These are phyloP conservation scores for Hemileccinum rubropunctum DNA, from an alignment of 768 basidiomycete genomes.

Conservation along the genomic window DNA sequence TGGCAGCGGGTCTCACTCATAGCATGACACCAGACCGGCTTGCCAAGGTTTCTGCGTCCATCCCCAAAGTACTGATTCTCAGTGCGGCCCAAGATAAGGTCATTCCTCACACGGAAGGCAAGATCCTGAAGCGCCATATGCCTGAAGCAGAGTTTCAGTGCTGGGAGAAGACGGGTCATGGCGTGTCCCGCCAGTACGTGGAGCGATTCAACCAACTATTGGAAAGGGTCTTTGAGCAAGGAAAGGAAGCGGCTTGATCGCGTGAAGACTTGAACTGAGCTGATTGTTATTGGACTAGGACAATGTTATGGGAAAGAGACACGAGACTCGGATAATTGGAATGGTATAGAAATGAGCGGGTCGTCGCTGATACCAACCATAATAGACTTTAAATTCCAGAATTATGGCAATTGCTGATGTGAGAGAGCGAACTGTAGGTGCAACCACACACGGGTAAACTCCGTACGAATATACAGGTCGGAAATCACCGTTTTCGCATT, in stretches of 20 bases:
- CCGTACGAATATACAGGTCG: no score
- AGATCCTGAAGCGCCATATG: slow-evolving; percentile 55
- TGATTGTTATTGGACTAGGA: no score
- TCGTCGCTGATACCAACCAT: no score
- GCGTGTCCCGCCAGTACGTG: slow-evolving; percentile 47
- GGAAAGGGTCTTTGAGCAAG: slow-evolving; percentile 56
- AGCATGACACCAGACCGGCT: slow-evolving; percentile 49
- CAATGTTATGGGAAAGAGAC: no score
- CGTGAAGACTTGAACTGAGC: no score
- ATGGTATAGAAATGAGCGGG: no score
- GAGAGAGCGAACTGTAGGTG: no score
- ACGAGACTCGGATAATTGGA: no score
- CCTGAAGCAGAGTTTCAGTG: slow-evolving; percentile 49
- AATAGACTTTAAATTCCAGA: no score
- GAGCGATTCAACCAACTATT: slow-evolving; percentile 54
- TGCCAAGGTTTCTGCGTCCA: slow-evolving; percentile 43
- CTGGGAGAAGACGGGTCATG: slow-evolving; percentile 67
- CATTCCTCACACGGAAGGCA: slow-evolving; percentile 50
- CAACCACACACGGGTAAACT: no score
- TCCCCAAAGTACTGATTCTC: slow-evolving; percentile 70
- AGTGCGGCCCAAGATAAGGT: slow-evolving; percentile 68
- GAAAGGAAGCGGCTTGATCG: slow-evolving; percentile 18
- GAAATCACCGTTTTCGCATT: no score
- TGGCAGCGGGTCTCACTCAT: slow-evolving; percentile 66
- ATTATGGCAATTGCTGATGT: no score